Conservation (phyloP, 2,329 filamentous ascomycete genomes). For the Hortaea werneckii region DNA sequence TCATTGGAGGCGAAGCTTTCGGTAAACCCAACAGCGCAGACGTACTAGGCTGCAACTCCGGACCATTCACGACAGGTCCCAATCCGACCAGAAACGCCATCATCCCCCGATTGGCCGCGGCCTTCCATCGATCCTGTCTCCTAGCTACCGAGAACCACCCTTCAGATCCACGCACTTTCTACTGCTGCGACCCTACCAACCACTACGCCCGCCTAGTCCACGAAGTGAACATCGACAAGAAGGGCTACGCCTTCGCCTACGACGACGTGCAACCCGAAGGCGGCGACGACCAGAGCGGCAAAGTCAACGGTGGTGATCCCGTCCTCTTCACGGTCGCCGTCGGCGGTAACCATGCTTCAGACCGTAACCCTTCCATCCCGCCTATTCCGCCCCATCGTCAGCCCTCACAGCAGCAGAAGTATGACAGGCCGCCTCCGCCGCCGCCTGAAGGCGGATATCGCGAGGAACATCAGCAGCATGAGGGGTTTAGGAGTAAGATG, state of each 20-base stretch:
- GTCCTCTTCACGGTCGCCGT: slow-evolving; percentile 38
- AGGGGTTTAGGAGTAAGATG: slow-evolving; percentile 9
- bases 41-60: slow-evolving; percentile 58
- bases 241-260: slow-evolving; percentile 54
- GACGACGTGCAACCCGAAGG: slow-evolving; percentile 54
- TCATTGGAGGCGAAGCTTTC: slow-evolving; percentile 43
- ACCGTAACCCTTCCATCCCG: not conserved
- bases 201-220: slow-evolving; percentile 55
- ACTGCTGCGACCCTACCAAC: slow-evolving; percentile 30
- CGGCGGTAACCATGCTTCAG: slow-evolving; percentile 28
- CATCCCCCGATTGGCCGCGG: slow-evolving; percentile 65
- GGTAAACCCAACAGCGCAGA: slow-evolving; percentile 49
- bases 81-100: slow-evolving; percentile 46
- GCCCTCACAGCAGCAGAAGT: slow-evolving; percentile 2
- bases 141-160: slow-evolving; percentile 35
- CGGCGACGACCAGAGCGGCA: slow-evolving; percentile 45
- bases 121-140: slow-evolving; percentile 66
- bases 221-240: slow-evolving; percentile 46
- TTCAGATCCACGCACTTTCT: slow-evolving; percentile 25
- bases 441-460: slow-evolving; percentile 1
- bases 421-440: slow-evolving; percentile 10
- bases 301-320: slow-evolving; percentile 39
- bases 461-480: slow-evolving; percentile 3
- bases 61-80: slow-evolving; percentile 46
- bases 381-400: too few relatives aligned